These are phyloP conservation scores for Pinus tabuliformis DNA, from an alignment of 75 land plant species.

Conservation along the genomic window DNA sequence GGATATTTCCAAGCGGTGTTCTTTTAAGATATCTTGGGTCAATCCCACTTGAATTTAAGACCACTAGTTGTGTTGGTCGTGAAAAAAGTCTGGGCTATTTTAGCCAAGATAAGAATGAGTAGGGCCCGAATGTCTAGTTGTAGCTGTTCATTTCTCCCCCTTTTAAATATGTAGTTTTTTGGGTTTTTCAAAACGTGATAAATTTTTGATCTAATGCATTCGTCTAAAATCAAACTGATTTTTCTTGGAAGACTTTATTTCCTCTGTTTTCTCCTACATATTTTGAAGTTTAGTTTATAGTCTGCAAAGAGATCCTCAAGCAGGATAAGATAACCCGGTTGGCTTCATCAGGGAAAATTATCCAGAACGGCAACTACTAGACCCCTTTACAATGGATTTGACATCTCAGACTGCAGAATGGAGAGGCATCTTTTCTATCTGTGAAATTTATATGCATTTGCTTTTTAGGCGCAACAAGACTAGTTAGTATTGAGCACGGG, in stretches of 20 bases:
- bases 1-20: background rate
- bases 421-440: background rate
- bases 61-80: background rate
- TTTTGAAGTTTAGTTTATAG: constrained; percentile 1
- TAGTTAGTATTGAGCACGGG: background rate
- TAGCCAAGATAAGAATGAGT: background rate
- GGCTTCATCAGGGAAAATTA: background rate
- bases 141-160: background rate
- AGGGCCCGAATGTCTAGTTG: background rate
- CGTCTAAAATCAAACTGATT: background rate
- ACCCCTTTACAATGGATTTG: background rate
- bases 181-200: background rate
- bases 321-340: background rate
- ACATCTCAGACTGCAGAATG: background rate
- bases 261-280: background rate
- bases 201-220: background rate
- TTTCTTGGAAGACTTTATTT: background rate
- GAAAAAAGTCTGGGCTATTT: background rate
- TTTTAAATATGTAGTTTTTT: background rate
- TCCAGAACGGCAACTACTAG: background rate
- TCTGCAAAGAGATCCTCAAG: constrained; percentile 1
- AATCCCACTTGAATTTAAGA: background rate
- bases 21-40: background rate
- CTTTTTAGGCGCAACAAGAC: background rate
- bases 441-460: background rate